Conservation (phyloP, 345 rosid genomes). For the Gossypium thurberi region DNA sequence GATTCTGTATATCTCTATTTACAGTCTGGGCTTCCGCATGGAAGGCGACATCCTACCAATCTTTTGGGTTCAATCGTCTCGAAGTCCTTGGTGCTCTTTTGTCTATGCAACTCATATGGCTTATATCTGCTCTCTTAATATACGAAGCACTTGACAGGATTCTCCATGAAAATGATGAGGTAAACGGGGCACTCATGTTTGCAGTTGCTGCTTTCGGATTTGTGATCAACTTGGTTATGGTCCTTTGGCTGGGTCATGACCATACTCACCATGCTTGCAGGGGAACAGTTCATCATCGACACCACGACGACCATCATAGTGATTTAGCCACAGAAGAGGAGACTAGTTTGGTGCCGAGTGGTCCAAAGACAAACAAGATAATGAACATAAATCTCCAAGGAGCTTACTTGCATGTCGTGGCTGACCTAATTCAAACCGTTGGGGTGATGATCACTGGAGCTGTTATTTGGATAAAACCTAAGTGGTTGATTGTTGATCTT, state of each 20-base stretch:
- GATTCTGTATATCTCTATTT: conserved; percentile 57
- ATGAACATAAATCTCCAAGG: conserved; percentile 77
- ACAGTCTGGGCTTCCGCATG: conserved; percentile 70
- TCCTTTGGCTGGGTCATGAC: conserved; percentile 67
- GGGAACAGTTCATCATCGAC: conserved; percentile 18
- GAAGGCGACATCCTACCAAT: conserved; percentile 53
- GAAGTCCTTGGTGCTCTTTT: conserved; percentile 76
- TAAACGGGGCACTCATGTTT: conserved; percentile 67
- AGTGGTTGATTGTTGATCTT: conserved; percentile 64
- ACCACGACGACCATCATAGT: conserved; percentile 17
- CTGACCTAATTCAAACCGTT: conserved; percentile 67
- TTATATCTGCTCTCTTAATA: conserved; percentile 53
- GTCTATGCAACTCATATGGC: conserved; percentile 77
- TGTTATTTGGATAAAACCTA: conserved; percentile 55
- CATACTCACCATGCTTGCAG: conserved; percentile 33
- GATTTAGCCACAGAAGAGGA: conserved; percentile 25
- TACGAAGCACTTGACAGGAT: conserved; percentile 62
- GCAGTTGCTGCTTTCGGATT: conserved; percentile 66
- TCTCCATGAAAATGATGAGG: conserved; percentile 32
- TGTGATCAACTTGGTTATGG: conserved; percentile 56
- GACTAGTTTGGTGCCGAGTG: conserved; percentile 23
- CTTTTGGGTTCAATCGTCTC: conserved; percentile 63
- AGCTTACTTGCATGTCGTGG: conserved; percentile 65
- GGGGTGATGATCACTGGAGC: conserved; percentile 84
- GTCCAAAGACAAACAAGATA: conserved; percentile 22